Evolutionary conservation across 106 monocot species (phyloP).

Genomic region (Platanthera guangdongensis): DNA sequence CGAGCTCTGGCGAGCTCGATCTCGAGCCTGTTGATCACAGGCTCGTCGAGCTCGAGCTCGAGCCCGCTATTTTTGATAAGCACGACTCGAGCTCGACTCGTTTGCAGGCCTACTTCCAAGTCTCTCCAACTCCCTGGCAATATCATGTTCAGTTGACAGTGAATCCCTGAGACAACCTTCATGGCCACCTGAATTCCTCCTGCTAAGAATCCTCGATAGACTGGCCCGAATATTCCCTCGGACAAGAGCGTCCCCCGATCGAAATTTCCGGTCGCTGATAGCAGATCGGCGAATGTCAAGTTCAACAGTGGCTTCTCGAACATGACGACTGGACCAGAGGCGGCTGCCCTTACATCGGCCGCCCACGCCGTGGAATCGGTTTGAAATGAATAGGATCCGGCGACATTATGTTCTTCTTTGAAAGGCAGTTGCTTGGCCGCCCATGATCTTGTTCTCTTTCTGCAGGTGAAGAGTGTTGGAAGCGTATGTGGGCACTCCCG

Average conservation of each 20-base stretch:
- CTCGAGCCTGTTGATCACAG: no score
- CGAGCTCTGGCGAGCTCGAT: no score
- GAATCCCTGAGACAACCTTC: constrained; percentile 51
- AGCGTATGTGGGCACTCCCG: no score
- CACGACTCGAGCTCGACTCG: no score
- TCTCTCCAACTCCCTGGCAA: constrained; percentile 61
- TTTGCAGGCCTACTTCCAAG: constrained; percentile 74
- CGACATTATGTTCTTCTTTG: constrained; percentile 42
- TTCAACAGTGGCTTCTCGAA: constrained; percentile 84
- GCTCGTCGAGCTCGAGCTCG: no score
- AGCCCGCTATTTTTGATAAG: no score
- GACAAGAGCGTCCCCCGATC: constrained; percentile 59
- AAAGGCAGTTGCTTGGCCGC: constrained; percentile 42
- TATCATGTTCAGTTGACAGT: constrained; percentile 39
- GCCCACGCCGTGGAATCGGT: constrained; percentile 72
- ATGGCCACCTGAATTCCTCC: constrained; percentile 60
- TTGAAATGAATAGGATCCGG: constrained; percentile 67
- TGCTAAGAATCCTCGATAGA: constrained; percentile 65
- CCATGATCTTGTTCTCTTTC: constrained; percentile 29
- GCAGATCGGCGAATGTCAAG: constrained; percentile 73
- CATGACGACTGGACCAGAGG: constrained; percentile 66
- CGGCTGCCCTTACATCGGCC: constrained; percentile 59
- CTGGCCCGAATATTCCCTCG: constrained; percentile 68
- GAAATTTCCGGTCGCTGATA: constrained; percentile 61
- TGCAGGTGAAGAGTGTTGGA: no score